These are phyloP conservation scores for Trifolium fragiferum DNA, from an alignment of 306 rosid species.

Conservation along the genomic window DNA sequence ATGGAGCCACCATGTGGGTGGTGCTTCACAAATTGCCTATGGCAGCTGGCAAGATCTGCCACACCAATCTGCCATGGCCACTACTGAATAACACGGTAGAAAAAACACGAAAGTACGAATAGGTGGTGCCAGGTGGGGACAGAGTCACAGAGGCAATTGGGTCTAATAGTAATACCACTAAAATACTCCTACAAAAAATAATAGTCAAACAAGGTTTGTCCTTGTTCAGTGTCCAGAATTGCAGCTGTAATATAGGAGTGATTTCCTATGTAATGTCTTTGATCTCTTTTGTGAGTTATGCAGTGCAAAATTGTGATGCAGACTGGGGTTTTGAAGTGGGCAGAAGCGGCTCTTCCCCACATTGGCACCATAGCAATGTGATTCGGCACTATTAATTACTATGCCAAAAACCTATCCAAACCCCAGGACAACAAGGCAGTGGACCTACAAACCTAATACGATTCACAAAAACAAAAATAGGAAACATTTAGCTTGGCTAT, in stretches of 20 bases:
- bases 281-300: neutral
- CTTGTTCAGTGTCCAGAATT: conserved; percentile 9
- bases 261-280: neutral
- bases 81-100: neutral
- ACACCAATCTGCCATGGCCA: neutral
- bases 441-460: neutral
- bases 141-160: neutral
- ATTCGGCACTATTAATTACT: neutral
- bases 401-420: neutral
- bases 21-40: neutral
- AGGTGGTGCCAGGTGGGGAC: neutral
- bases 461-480: conserved; percentile 7
- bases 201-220: neutral
- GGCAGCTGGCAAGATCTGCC: neutral
- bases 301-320: neutral
- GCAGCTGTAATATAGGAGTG: neutral
- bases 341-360: conserved; percentile 16
- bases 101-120: neutral
- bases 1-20: neutral
- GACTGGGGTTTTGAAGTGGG: neutral
- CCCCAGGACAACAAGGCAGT: neutral
- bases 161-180: too few species aligned
- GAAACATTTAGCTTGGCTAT: conserved; percentile 1
- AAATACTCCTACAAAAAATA: neutral
- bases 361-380: neutral